Base-by-base conservation (phyloP, 305 asterid species). In the Fraxinus latifolia region DNA sequence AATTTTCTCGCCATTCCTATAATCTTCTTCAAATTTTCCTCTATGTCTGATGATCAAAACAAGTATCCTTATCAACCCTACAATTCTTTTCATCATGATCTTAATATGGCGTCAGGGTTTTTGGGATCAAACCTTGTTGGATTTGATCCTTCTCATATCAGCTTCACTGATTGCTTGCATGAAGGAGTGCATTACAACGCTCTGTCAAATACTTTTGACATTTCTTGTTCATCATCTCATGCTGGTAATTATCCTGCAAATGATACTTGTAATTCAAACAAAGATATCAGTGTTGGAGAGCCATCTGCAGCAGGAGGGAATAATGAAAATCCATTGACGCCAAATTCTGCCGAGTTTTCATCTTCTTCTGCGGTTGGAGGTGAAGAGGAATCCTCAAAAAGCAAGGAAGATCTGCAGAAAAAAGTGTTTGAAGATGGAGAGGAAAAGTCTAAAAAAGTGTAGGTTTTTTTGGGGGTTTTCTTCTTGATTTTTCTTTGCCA, bases 351-450 rank as follows among this genome's bases (percentile, higher is more conserved):
- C n/a, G 85, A 79, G 7, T 91, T 94, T 19, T 75, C 85, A 47
- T 90, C 93, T 7, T 93, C 97, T 1, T 90, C 88, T 42, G 97
- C 91, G 75, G 88, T 81, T 3, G 93, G 87, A 11, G 89, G 78
- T n/a, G 97, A 91, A 37, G 97, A 91, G 77, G 95, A 89, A 76
- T 91, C 91, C 71, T 88, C 90, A 70, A 91, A 91, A 83, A 82
- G 83, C 85, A 87, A 89, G 85, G 83, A 82, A 29, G 89, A 87
- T 82, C 85, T 82, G 80, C 74, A 60, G 82, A 53, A 77, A 5
- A 82, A 81, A 79, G 86, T 25, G 79, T 82, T 85, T 87, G 93
- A 88, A 85, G 90, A 83, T 67, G 89, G 78, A 82, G 93, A 88
- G 67, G 93, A 81, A 34, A 92, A 89, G 88, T 82, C 95, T 32